These are phyloP conservation scores for Daldinia concentrica DNA, from an alignment of 495 filamentous ascomycete species.

Conservation along the genomic window DNA sequence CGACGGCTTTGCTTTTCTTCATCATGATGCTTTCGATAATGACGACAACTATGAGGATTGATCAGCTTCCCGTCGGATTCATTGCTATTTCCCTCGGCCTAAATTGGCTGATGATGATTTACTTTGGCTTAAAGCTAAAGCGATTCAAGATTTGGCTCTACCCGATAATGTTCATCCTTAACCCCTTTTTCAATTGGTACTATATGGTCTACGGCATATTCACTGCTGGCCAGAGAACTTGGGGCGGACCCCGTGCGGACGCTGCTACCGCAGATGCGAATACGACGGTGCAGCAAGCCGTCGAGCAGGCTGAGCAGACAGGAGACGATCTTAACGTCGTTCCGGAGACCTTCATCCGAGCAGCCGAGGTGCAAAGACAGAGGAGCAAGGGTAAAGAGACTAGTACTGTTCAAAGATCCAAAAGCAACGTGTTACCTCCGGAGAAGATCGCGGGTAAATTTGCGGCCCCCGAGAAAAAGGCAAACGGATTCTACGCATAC, in stretches of 20 bases:
- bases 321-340: conserved; percentile 95
- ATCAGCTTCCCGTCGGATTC: conserved; percentile 89
- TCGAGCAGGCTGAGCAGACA: conserved; percentile 77
- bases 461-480: conserved; percentile 65
- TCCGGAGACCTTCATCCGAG: conserved; percentile 86
- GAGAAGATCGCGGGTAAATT: conserved; percentile 78
- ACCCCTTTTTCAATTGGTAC: conserved; percentile 98
- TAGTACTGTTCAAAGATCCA: conserved; percentile 49
- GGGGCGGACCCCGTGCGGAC: conserved; percentile 95
- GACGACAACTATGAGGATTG: conserved; percentile 80
- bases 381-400: conserved; percentile 55
- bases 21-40: conserved; percentile 90
- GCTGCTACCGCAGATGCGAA: conserved; percentile 81
- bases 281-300: conserved; percentile 84
- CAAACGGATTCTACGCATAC: conserved; percentile 71
- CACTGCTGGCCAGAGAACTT: conserved; percentile 94
- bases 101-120: conserved; percentile 96
- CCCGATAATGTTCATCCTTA: conserved; percentile 93
- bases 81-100: conserved; percentile 94
- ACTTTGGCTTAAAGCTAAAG: conserved; percentile 87
- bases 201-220: conserved; percentile 93
- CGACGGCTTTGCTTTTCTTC: conserved; percentile 94
- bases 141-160: conserved; percentile 95
- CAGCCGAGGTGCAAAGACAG: conserved; percentile 63
- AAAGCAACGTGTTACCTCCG: conserved; percentile 73